Evolutionary conservation across 208 protist species (phyloP), one percentile per base, ranked within the genome.

Genomic region (Tetramitus jugosus): DNA sequence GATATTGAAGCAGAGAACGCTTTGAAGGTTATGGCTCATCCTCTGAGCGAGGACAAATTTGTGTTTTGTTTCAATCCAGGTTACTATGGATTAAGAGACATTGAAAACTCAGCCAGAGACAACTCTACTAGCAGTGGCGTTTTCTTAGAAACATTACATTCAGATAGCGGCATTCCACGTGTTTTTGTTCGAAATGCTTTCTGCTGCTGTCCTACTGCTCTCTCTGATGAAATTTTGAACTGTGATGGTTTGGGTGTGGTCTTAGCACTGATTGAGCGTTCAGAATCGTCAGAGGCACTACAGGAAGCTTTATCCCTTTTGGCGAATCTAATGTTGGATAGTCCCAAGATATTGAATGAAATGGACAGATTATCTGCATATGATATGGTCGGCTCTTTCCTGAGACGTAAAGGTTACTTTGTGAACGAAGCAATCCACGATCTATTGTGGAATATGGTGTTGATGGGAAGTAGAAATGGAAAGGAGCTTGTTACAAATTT

Each of bases 401-500:
- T 71, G 13, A 42, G 39, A 71, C n/a, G 20, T 49, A 71, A 71
- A 37, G 20, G 20, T 4, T 14, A 0, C 3, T 46, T 71, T 4
- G n/a, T 71, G 0, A 29, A 42, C 35, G 17, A 3, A 23, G 35
- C 26, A n/a, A 71, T 71, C 35, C 26, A 49, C 0, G 7, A 71
- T 35, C 3, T 71, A 29, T 46, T 71, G 3, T 71, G 26, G 1
- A 26, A 71, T 26, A 35, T 42, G 10, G 39, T 71, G 0, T 35
- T 71, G 7, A 49, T 71, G 40, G 35, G 39, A 17, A 35, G 23
- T 33, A 14, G 14, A 33, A 37, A 42, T 52, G n/a, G 35, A 7
- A 49, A 49, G n/a, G 65, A 49, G 49, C 43, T 71, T 49, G 35
- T 71, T 2, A 49, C 65, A 0, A 71, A 71, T 71, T 49, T 71